Conservation (phyloP, 139 green algal genomes). For the Tetradesmus lagerheimii region DNA sequence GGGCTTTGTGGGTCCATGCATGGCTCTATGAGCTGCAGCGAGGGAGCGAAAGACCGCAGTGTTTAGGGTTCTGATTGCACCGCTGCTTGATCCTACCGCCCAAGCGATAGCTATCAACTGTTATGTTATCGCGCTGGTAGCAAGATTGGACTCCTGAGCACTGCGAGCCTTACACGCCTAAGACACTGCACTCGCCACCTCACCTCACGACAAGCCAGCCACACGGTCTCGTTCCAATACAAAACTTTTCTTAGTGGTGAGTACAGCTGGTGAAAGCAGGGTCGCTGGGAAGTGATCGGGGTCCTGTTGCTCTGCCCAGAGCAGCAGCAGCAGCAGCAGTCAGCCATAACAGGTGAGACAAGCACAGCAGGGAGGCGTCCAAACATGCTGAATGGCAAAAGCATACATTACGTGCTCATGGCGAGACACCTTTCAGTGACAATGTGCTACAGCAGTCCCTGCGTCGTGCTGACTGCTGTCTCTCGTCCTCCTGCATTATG, state of each 20-base stretch:
- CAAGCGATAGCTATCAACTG: no score
- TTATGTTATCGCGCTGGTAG: no score
- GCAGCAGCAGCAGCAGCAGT: slow-evolving; percentile 32
- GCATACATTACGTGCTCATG: no score
- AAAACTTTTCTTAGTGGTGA: no score
- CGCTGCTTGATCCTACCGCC: no score
- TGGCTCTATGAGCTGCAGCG: not conserved
- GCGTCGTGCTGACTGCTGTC: not conserved
- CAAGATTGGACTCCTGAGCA: no score
- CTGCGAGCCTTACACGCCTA: no score
- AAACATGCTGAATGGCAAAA: not conserved
- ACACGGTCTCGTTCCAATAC: no score
- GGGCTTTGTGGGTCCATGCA: not conserved
- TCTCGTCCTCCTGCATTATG: not conserved
- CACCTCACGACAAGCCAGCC: no score
- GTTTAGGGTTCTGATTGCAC: not conserved
- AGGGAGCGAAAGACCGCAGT: not conserved
- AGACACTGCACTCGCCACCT: no score
- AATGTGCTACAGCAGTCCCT: not conserved
- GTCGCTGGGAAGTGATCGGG: not conserved
- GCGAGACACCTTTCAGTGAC: no score
- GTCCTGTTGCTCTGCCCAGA: not conserved
- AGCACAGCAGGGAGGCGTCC: not conserved
- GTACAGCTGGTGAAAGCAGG: no score
- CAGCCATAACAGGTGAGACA: not conserved